phyloP scores from a whole-genome alignment of 108 stramenopile genomes.

The Parietichytrium sp. region DNA sequence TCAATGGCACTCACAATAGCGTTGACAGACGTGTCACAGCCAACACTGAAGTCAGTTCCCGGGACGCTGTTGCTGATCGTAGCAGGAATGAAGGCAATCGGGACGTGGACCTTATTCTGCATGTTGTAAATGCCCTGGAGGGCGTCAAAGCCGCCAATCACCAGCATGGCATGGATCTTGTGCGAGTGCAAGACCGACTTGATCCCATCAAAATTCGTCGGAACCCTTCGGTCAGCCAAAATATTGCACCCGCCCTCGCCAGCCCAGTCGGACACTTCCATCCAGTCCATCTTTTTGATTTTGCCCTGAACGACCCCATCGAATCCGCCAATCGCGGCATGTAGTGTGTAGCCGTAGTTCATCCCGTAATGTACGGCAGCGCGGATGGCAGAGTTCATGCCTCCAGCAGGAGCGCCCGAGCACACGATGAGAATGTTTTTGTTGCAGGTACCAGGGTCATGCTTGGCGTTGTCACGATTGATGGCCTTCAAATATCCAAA shows the following conservation, averaged over 20 bases:
- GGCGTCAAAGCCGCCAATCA: slow-evolving; percentile 31
- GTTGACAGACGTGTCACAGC: slow-evolving; percentile 18
- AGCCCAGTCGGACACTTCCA: slow-evolving; percentile 14
- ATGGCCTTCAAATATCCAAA: background rate
- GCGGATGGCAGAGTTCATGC: slow-evolving; percentile 1
- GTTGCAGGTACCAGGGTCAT: background rate
- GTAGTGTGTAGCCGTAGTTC: slow-evolving; percentile 2
- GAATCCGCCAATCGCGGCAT: background rate
- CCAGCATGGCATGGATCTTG: slow-evolving; percentile 30
- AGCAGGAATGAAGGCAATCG: slow-evolving; percentile 26
- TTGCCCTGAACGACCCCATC: slow-evolving; percentile 9
- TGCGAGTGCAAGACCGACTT: background rate
- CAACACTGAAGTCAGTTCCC: slow-evolving; percentile 27
- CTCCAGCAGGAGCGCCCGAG: slow-evolving; percentile 27
- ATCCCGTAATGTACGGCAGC: background rate
- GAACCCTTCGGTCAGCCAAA: background rate
- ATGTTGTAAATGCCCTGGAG: slow-evolving; percentile 36
- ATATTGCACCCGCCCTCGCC: slow-evolving; percentile 30
- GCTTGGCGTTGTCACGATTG: slow-evolving; percentile 33
- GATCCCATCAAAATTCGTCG: background rate
- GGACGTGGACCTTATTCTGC: background rate
- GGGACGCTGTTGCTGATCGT: slow-evolving; percentile 29
- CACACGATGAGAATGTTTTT: slow-evolving; percentile 29
- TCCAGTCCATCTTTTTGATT: slow-evolving; percentile 1
- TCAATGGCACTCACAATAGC: slow-evolving; percentile 34